Evolutionary conservation across 495 filamentous ascomycete species (phyloP).

Genomic region (Penicillium lividum): DNA sequence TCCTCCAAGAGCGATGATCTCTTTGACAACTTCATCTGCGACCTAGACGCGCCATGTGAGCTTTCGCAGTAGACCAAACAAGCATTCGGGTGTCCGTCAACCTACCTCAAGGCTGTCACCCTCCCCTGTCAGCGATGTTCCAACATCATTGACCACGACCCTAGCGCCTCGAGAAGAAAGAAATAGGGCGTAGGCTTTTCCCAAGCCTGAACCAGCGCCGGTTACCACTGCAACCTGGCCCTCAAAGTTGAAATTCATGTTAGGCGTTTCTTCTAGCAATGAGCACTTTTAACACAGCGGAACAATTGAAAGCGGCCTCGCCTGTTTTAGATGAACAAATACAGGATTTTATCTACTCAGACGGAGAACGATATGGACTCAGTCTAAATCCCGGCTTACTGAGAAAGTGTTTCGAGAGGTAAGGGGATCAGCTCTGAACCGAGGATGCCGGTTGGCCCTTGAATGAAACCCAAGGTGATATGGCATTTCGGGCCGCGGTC

Average conservation of each 20-base stretch:
- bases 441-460: too few relatives aligned
- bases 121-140: slow-evolving; percentile 94
- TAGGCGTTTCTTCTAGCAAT: too few relatives aligned
- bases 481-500: too few relatives aligned
- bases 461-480: too few relatives aligned
- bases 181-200: slow-evolving; percentile 89
- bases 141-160: slow-evolving; percentile 96
- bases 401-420: too few relatives aligned
- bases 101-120: slow-evolving; percentile 80
- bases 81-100: slow-evolving; percentile 19
- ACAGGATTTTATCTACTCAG: too few relatives aligned
- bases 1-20: slow-evolving; percentile 88
- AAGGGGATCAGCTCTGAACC: too few relatives aligned
- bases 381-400: too few relatives aligned
- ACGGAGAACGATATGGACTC: too few relatives aligned
- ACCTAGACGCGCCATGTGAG: slow-evolving; percentile 52
- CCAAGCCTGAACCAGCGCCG: slow-evolving; percentile 91
- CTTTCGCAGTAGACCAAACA: neutral
- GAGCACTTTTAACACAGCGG: too few relatives aligned
- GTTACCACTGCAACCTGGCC: slow-evolving; percentile 96
- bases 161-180: slow-evolving; percentile 91
- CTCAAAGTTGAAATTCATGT: slow-evolving; percentile 56
- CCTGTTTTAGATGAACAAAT: too few relatives aligned
- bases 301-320: too few relatives aligned
- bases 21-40: slow-evolving; percentile 92